A percentile compares a stretch with the other conserved stretches of the same genome.
Conservation (phyloP, 768 basidiomycete species). For the Cystobasidiopsis lactophilus region DNA sequence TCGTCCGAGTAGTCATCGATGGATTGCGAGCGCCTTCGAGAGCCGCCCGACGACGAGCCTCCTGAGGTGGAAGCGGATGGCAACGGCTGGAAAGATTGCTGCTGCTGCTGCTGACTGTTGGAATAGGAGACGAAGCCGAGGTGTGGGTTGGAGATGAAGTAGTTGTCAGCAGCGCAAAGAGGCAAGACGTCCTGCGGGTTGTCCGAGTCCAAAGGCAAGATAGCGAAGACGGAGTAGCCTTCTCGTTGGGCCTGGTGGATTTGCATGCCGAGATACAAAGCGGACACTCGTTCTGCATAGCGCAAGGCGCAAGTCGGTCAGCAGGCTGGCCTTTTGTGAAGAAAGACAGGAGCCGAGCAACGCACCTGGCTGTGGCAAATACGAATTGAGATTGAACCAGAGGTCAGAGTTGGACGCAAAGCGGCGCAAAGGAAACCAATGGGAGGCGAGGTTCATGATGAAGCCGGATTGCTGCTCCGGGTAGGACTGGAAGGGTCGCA, state of each 20-base stretch:
- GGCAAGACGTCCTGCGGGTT: not conserved
- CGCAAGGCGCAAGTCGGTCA: too few species aligned
- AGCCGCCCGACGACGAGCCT: not conserved
- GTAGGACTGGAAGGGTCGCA: slow-evolving; percentile 3
- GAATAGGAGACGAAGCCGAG: not conserved
- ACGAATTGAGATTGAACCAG: slow-evolving; percentile 16
- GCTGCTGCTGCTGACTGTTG: slow-evolving; percentile 2
- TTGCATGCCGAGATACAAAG: slow-evolving; percentile 16
- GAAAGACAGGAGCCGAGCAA: too few species aligned
- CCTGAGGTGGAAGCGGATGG: not conserved
- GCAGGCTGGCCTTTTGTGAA: too few species aligned
- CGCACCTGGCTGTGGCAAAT: slow-evolving; percentile 12
- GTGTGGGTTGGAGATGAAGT: not conserved
- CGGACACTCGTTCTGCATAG: slow-evolving; percentile 13
- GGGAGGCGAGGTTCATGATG: slow-evolving; percentile 15
- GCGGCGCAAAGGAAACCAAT: slow-evolving; percentile 9
- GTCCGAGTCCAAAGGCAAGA: slow-evolving; percentile 7
- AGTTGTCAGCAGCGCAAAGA: slow-evolving; percentile 6
- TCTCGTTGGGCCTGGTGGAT: slow-evolving; percentile 15
- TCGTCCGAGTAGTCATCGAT: not conserved
- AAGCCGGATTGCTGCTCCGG: slow-evolving; percentile 18
- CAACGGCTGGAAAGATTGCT: not conserved
- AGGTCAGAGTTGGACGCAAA: slow-evolving; percentile 4
- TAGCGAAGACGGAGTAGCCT: slow-evolving; percentile 19
- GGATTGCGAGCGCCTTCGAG: not conserved